Percentiles rank a stretch among this genome's conserved stretches.
Conservation (phyloP, 768 basidiomycete species). For the Mycena pura region DNA sequence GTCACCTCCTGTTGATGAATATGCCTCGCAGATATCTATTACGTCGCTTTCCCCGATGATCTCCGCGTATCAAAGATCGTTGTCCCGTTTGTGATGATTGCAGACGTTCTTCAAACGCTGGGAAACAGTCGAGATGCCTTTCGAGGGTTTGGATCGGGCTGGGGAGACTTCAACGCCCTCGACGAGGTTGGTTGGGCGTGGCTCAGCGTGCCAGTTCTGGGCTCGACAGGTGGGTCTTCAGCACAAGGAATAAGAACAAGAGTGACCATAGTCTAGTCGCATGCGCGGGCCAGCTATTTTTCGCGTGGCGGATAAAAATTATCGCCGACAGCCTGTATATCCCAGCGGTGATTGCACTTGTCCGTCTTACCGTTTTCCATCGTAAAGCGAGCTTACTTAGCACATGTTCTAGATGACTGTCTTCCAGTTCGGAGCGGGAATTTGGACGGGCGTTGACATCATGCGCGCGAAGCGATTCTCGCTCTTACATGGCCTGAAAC, state of each 20-base stretch:
- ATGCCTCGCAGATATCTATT: constrained; percentile 32
- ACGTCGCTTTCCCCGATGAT: constrained; percentile 41
- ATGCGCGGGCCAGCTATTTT: constrained; percentile 29
- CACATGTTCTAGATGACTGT: constrained; percentile 14
- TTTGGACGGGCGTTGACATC: constrained; percentile 10
- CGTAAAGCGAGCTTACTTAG: background rate
- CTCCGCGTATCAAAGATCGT: constrained; percentile 14
- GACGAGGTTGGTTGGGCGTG: constrained; percentile 23
- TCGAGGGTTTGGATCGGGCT: constrained; percentile 25
- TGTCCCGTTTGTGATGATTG: constrained; percentile 24
- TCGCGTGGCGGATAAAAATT: constrained; percentile 31
- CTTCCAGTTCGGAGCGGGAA: background rate
- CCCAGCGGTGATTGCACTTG: constrained; percentile 22
- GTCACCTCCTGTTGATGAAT: background rate
- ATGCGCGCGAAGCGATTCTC: background rate
- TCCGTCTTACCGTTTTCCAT: background rate
- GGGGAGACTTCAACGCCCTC: constrained; percentile 20
- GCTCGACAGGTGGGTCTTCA: constrained; percentile 18
- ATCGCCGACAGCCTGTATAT: constrained; percentile 15
- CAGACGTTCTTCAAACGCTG: constrained; percentile 29
- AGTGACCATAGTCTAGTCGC: constrained; percentile 19
- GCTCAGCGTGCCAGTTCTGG: constrained; percentile 29
- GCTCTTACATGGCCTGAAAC: background rate
- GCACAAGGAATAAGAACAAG: no score
- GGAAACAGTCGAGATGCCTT: constrained; percentile 27